Percentiles rank a stretch among this genome's conserved stretches.
Evolutionary conservation across 1,284 basidiomycete genomes (phyloP).

Genomic region (Heterobasidion occidentale): DNA sequence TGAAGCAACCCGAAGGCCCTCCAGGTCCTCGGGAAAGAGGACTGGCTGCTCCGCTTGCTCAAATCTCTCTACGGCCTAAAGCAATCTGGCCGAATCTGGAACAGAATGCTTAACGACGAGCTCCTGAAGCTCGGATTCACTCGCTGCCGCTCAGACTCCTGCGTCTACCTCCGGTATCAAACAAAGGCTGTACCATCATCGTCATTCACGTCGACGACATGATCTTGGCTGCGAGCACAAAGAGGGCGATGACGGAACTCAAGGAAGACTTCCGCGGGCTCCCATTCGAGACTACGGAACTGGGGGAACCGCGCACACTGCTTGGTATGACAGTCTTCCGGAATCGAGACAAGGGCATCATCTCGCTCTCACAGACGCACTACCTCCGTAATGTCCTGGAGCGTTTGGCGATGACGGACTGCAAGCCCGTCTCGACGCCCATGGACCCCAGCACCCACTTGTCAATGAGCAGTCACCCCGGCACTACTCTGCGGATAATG

Average conservation of each 20-base stretch:
- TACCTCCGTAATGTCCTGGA: not conserved
- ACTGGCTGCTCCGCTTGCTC: conserved; percentile 2
- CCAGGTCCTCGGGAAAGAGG: not conserved
- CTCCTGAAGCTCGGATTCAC: conserved; percentile 8
- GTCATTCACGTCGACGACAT: conserved; percentile 19
- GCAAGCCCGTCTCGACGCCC: not conserved
- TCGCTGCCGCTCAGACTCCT: conserved; percentile 8
- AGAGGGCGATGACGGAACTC: not conserved
- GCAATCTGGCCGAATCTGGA: conserved; percentile 19
- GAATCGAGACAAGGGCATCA: not conserved
- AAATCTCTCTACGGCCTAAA: conserved; percentile 20
- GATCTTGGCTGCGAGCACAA: not conserved
- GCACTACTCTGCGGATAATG: no score
- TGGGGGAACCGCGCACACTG: not conserved
- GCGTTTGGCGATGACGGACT: not conserved
- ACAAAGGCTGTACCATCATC: conserved; percentile 9
- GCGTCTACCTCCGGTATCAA: conserved; percentile 10
- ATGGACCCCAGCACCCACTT: not conserved
- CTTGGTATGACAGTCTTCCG: not conserved
- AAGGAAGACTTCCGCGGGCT: not conserved
- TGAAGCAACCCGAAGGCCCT: conserved; percentile 12
- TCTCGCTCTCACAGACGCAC: not conserved
- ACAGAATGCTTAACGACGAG: conserved; percentile 6
- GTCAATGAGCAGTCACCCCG: no score
- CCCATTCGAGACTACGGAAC: not conserved